phyloP scores from a whole-genome alignment of 352 stramenopile species.

The Phytophthora aleatoria region DNA sequence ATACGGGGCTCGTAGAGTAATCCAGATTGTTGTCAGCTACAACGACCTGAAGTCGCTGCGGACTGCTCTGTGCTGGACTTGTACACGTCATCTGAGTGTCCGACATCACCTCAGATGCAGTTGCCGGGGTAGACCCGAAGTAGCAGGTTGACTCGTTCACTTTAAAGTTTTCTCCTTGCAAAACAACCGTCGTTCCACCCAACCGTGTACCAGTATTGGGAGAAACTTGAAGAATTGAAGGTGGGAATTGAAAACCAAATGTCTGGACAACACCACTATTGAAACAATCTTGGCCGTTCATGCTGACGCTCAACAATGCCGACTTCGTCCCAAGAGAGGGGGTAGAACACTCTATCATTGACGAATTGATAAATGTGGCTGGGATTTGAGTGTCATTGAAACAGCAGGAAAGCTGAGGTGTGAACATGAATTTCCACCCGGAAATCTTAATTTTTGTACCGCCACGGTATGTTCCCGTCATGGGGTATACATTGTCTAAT shows the following conservation, averaged over 20 bases:
- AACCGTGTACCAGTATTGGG: constrained; percentile 46
- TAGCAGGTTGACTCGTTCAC: constrained; percentile 44
- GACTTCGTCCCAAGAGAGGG: constrained; percentile 34
- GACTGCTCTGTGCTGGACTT: constrained; percentile 36
- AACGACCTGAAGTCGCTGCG: constrained; percentile 33
- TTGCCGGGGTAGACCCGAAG: constrained; percentile 32
- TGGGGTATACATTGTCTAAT: constrained; percentile 36
- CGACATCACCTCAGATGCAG: constrained; percentile 30
- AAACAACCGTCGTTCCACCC: constrained; percentile 53
- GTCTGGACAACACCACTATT: constrained; percentile 35
- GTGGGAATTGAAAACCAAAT: constrained; percentile 51
- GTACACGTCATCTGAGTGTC: constrained; percentile 49
- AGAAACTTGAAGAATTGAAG: constrained; percentile 34
- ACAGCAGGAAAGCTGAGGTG: constrained; percentile 62
- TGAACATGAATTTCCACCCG: constrained; percentile 60
- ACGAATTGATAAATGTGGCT: constrained; percentile 71
- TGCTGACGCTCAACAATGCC: constrained; percentile 46
- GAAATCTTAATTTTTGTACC: constrained; percentile 47
- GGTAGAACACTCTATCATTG: constrained; percentile 57
- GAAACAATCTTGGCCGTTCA: constrained; percentile 64
- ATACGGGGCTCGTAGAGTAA: constrained; percentile 41
- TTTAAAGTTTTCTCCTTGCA: constrained; percentile 52
- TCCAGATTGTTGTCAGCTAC: constrained; percentile 77
- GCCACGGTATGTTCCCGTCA: constrained; percentile 35
- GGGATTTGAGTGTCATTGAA: constrained; percentile 56